Evolutionary conservation across 2,329 filamentous ascomycete species (phyloP).

Genomic region (Scytalidium lignicola): DNA sequence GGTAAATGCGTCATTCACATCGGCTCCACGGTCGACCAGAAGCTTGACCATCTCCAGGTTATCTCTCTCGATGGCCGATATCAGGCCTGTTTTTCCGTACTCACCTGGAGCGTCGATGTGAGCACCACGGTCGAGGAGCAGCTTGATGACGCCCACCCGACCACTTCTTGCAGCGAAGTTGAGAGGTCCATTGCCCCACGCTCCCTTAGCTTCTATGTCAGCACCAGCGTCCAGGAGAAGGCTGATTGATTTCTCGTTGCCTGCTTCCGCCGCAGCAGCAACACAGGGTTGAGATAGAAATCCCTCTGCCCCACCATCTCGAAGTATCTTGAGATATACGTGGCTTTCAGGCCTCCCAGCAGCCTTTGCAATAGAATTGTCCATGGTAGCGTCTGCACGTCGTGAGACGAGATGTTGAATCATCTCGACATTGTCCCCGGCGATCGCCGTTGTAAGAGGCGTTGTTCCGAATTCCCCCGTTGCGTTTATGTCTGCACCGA

Average conservation of each 20-base stretch:
- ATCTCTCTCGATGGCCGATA: too few species aligned
- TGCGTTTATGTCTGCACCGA: slow-evolving; percentile 6
- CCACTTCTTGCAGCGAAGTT: too few species aligned
- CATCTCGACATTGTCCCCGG: too few species aligned
- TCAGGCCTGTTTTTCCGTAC: slow-evolving; percentile 5
- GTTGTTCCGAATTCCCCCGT: slow-evolving; percentile 4
- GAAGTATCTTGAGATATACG: too few species aligned
- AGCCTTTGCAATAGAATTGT: too few species aligned
- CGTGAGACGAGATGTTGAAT: too few species aligned
- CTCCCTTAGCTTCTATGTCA: slow-evolving; percentile 18
- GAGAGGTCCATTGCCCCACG: too few species aligned
- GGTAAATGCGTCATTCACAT: slow-evolving; percentile 1
- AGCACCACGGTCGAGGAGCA: slow-evolving; percentile 7
- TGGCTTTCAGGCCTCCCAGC: too few species aligned
- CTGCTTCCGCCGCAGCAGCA: too few species aligned
- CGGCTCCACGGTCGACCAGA: slow-evolving; percentile 4
- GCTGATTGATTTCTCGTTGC: slow-evolving; percentile 17
- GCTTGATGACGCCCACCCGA: not conserved
- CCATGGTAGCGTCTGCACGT: too few species aligned
- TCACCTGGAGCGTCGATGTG: slow-evolving; percentile 5
- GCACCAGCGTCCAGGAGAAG: slow-evolving; percentile 15
- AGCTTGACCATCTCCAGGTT: slow-evolving; percentile 1
- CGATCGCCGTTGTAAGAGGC: not conserved
- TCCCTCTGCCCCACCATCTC: too few species aligned
- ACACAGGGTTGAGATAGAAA: too few species aligned